Evolutionary conservation across 148 eudicot genomes (phyloP), one percentile per base, ranked within the genome.

Genomic region (Heliosperma pusillum): DNA sequence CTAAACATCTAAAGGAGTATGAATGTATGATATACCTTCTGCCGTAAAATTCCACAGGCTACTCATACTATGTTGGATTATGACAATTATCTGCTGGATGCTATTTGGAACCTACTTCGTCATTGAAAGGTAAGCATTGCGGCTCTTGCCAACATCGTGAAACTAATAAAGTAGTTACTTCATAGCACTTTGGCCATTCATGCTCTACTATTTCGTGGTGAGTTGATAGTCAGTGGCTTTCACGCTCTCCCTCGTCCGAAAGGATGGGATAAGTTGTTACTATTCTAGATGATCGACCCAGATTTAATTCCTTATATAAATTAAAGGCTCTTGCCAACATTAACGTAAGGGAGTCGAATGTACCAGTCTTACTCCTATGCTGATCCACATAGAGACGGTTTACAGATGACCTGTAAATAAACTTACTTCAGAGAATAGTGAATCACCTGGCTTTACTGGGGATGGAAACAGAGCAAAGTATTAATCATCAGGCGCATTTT

Each of bases 71-170:
- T 86, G 89, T 66, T 89, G 91, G 93, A 30, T 86, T 47, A 86
- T 91, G 64, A 85, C 88, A 12, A 63, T 69, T 44, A 44, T 87
- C n/a, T 86, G 90, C 74, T 89, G 97, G 93, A 30, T 89, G 42
- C 68, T 89, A 76, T 91, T 87, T 47, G 93, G 97, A 56, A 24
- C 86, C 27, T 89, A 89, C 63, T 86, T 83, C 82, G 81, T 91
- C 85, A 64, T 91, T 73, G 84, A 82, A 77, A 85, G 82, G 97
- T 89, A 89, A 66, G 77, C 68, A 30, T 59, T 33, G 16, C 13
- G 53, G 53, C 53, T 47, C 53, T 47, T 10, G 45, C 45, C 45
- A 42, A n/a, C n/a, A n/a, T n/a, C n/a, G n/a, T n/a, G n/a, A n/a
- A n/a, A n/a, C n/a, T n/a, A n/a, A n/a, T n/a, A n/a, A n/a, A n/a